These are phyloP conservation scores for Botrytis galanthina DNA, from an alignment of 2,329 filamentous ascomycete genomes.

Conservation along the genomic window DNA sequence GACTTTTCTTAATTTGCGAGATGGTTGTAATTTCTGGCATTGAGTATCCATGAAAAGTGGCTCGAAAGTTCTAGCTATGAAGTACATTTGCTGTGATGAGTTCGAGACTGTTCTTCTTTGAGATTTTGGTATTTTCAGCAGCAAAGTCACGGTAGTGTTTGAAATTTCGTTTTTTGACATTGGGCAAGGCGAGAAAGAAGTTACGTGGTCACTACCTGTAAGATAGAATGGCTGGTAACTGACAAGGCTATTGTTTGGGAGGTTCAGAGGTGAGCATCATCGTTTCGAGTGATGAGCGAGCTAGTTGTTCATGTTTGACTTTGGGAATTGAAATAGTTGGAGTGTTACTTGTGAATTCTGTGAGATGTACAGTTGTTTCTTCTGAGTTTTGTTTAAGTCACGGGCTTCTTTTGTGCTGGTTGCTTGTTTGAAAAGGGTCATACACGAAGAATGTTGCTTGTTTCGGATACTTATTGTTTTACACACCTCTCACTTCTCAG, in stretches of 20 bases:
- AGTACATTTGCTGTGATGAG: background rate
- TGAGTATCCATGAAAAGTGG: background rate
- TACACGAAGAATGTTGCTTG: no score
- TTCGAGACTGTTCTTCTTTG: background rate
- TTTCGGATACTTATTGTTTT: no score
- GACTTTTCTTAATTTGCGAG: background rate
- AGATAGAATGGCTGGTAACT: background rate
- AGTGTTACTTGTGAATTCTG: accelerated
- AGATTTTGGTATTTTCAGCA: background rate
- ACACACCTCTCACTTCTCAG: no score
- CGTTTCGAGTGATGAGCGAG: background rate
- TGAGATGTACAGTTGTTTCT: background rate
- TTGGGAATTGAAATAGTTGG: background rate
- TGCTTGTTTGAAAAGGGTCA: no score
- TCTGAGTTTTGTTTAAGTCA: background rate
- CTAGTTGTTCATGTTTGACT: background rate
- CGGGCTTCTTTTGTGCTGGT: no score
- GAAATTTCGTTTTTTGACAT: background rate
- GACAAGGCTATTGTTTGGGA: background rate
- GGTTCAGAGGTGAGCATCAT: background rate
- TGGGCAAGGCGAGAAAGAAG: background rate
- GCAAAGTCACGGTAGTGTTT: background rate
- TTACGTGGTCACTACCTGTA: background rate
- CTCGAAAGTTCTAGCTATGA: background rate
- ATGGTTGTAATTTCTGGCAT: background rate